A percentile compares a stretch with the other conserved stretches of the same genome.
These are phyloP conservation scores for Blastomyces parvus DNA, from an alignment of 2,329 filamentous ascomycete genomes.

Conservation along the genomic window DNA sequence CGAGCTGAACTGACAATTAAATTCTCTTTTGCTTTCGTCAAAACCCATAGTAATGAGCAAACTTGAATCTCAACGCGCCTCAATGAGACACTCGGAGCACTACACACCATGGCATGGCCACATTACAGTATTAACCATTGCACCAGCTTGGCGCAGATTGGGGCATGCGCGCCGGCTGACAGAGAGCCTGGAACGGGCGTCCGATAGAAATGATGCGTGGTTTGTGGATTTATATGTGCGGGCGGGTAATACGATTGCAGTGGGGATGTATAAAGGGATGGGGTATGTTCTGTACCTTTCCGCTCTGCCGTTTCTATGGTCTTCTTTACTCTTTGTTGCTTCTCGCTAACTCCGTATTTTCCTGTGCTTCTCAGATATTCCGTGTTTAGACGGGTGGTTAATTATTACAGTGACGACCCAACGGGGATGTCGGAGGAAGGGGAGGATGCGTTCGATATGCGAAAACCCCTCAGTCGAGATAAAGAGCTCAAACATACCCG, in stretches of 20 bases:
- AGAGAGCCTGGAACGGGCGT: constrained; percentile 68
- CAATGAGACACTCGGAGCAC: constrained; percentile 66
- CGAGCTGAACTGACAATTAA: not conserved
- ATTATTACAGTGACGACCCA: constrained; percentile 85
- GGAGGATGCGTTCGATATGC: constrained; percentile 95
- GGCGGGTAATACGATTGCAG: constrained; percentile 76
- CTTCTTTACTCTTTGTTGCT: not conserved
- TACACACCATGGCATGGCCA: constrained; percentile 99
- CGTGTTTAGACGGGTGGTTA: constrained; percentile 77
- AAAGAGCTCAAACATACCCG: constrained; percentile 64
- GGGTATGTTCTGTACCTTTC: constrained; percentile 45
- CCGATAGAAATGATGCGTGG: constrained; percentile 76
- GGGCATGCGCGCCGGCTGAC: constrained; percentile 81
- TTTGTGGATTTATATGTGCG: constrained; percentile 94
- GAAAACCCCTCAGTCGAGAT: constrained; percentile 80
- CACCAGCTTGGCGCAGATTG: constrained; percentile 72
- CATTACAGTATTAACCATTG: constrained; percentile 89
- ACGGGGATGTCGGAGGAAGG: constrained; percentile 47
- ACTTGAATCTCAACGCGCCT: constrained; percentile 73
- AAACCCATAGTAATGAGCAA: constrained; percentile 76
- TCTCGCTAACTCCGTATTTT: not conserved
- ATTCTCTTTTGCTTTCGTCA: not conserved
- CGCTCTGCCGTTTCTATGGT: not conserved
- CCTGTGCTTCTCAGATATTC: constrained; percentile 48
- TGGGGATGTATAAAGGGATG: constrained; percentile 79